Evolutionary conservation across 441 rosid genomes (phyloP).

Genomic region (Eruca vesicaria): DNA sequence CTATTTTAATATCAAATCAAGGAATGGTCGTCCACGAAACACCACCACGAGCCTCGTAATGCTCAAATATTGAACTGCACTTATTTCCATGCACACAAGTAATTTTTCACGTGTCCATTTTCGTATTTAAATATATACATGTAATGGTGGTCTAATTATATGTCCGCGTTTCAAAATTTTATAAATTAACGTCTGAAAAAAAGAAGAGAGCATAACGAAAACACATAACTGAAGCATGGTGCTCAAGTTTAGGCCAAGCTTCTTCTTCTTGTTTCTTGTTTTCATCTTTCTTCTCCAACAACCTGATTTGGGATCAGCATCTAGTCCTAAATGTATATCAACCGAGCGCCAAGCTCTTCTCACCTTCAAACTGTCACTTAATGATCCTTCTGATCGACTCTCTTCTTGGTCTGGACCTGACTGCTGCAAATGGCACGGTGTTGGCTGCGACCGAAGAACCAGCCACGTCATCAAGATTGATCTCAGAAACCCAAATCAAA

Average conservation of each 20-base stretch:
- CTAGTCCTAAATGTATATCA: conserved; percentile 28
- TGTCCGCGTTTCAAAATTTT: background rate
- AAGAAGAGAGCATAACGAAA: background rate
- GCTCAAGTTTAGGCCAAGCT: conserved; percentile 11
- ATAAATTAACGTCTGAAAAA: background rate
- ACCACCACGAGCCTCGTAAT: conserved; percentile 15
- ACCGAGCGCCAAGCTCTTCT: conserved; percentile 37
- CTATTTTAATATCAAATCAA: too few relatives aligned
- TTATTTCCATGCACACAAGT: conserved; percentile 16
- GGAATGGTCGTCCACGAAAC: background rate
- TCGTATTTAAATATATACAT: background rate
- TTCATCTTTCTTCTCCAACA: background rate
- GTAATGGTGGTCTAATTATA: background rate
- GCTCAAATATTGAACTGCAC: too few relatives aligned
- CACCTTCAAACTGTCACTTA: conserved; percentile 31
- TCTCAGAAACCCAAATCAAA: conserved; percentile 21
- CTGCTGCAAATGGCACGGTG: conserved; percentile 40
- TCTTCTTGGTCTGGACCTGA: conserved; percentile 39
- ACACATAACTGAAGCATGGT: conserved; percentile 7
- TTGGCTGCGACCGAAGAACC: conserved; percentile 27
- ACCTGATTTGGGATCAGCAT: conserved; percentile 11
- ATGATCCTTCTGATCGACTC: conserved; percentile 34
- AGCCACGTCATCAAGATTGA: conserved; percentile 29
- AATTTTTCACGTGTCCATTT: background rate
- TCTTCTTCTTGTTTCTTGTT: background rate